Base-by-base conservation (phyloP, 75 land plant species). In the Pseudotsuga menziesii region DNA sequence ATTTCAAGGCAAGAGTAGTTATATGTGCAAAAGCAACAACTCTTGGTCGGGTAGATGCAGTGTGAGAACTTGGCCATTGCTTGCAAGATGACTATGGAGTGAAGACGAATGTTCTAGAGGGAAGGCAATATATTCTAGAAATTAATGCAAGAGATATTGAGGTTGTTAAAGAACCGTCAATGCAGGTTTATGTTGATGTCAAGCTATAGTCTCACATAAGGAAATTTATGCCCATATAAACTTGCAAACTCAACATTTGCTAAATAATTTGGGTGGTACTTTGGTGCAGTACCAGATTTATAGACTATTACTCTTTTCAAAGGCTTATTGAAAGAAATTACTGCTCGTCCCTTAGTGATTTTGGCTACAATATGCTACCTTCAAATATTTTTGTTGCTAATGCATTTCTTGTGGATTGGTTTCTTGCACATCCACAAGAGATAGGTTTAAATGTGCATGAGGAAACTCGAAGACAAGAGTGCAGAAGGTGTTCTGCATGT, bases 371-470 rank as follows among this genome's bases (percentile, higher is more conserved):
- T 23, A 82, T 78, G 13, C 75, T 82, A 23, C 83, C 82, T 36
- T 36, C 81, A 29, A 82, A 82, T 63, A 58, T 78, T 5, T 76
- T 78, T 61, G 35, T 67, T 14, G 82, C 81, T 12, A 79, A 82
- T 75, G 56, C 61, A 26, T 82, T 82, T 59, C 36, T 82, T n/a
- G 83, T 79, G n/a, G 81, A 82, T 56, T 78, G 83, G 83, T 82
- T 79, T 60, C 15, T 58, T 23, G 35, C 57, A 48, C 83, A 82
- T 41, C 81, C 82, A 4, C 82, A 75, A 11, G n/a, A 27, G 23
- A 16, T 20, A 15, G 81, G 81, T 14, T 56, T 70, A 44, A 26
- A n/a, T n/a, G n/a, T n/a, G n/a, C n/a, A n/a, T n/a, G n/a, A n/a
- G n/a, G n/a, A n/a, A n/a, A n/a, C n/a, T n/a, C n/a, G n/a, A n/a